Evolutionary conservation across 768 basidiomycete species (phyloP).

Genomic region (Sutorius australiensis): DNA sequence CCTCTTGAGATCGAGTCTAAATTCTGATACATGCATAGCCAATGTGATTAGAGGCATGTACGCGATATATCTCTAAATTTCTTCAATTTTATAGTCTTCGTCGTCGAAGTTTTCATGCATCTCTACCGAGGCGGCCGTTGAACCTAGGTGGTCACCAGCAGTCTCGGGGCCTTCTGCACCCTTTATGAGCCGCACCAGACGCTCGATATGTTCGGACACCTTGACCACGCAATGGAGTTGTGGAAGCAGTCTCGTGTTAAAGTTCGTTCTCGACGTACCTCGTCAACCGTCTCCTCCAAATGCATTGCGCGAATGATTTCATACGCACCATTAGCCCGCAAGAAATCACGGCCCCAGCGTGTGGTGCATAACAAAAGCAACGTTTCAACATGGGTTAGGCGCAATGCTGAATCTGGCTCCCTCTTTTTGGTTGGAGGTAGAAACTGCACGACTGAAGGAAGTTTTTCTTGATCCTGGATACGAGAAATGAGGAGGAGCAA

Average conservation of each 20-base stretch:
- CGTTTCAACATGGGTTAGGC: conserved; percentile 85
- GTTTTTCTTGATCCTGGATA: conserved; percentile 77
- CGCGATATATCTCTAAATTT: conserved; percentile 47
- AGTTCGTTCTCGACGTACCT: conserved; percentile 41
- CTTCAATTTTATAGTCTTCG: conserved; percentile 72
- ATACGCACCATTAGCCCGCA: conserved; percentile 81
- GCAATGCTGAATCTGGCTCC: conserved; percentile 71
- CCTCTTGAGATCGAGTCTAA: neutral
- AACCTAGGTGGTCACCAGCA: conserved; percentile 34
- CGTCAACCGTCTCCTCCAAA: conserved; percentile 72
- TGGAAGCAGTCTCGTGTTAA: neutral
- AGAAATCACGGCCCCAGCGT: conserved; percentile 79
- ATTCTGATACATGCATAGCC: conserved; percentile 1
- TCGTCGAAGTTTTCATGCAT: conserved; percentile 42
- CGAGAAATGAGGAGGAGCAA: neutral
- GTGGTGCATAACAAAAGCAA: conserved; percentile 86
- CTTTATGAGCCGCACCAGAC: conserved; percentile 83
- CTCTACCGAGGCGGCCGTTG: conserved; percentile 16
- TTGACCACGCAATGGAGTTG: conserved; percentile 26
- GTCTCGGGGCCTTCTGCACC: conserved; percentile 63
- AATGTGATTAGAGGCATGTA: conserved; percentile 11
- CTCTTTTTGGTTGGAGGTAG: conserved; percentile 80
- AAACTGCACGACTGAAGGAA: conserved; percentile 83
- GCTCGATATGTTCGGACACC: conserved; percentile 85
- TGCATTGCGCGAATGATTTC: conserved; percentile 79